These are phyloP conservation scores for Talaromyces sp. DNA, from an alignment of 2,329 filamentous ascomycete genomes.

Conservation along the genomic window DNA sequence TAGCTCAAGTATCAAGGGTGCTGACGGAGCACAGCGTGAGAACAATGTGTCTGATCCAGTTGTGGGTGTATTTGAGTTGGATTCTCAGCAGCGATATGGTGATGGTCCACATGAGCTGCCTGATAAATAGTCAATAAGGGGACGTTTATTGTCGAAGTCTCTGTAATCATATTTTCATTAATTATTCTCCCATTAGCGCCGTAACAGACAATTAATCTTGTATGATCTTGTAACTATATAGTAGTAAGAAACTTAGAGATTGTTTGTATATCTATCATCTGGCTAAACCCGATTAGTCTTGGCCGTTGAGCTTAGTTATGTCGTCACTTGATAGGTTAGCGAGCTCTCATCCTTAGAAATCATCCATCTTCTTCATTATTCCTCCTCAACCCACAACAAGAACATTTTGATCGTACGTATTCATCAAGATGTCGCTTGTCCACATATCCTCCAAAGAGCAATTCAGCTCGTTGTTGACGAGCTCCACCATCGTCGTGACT, in stretches of 20 bases:
- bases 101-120: not conserved
- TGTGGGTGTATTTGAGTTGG: not conserved
- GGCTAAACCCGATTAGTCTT: not conserved
- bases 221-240: too few species aligned
- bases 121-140: not conserved
- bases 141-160: too few species aligned
- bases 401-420: not conserved
- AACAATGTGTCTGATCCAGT: not conserved
- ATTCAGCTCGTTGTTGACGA: slow-evolving; percentile 62
- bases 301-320: not conserved
- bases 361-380: not conserved
- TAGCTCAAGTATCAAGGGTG: not conserved
- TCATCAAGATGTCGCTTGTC: slow-evolving; percentile 36
- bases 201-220: too few species aligned
- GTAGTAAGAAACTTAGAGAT: not conserved
- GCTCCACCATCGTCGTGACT: slow-evolving; percentile 73
- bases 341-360: slow-evolving; percentile 4
- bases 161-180: too few species aligned
- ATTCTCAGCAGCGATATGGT: not conserved
- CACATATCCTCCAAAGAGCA: slow-evolving; percentile 61
- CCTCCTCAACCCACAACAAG: not conserved
- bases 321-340: slow-evolving; percentile 7
- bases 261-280: not conserved
- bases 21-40: not conserved
- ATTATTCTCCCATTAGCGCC: too few species aligned